Conservation (phyloP, 768 basidiomycete species). For the Xerocomus brunneocitrinus region DNA sequence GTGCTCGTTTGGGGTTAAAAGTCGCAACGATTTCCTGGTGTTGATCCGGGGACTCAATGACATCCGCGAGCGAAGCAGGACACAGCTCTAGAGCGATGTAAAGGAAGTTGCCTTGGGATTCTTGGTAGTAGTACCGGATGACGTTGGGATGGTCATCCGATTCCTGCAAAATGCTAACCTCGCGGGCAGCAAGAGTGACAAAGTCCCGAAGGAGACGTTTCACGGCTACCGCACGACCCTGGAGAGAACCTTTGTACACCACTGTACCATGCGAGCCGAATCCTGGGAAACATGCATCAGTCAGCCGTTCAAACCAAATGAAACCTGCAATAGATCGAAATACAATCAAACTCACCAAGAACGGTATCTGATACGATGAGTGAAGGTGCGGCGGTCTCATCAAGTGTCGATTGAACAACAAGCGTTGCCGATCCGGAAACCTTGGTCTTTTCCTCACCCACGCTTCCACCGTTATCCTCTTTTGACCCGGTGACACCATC, state of each 20-base stretch:
- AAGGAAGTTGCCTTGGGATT: constrained; percentile 87
- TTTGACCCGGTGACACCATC: constrained; percentile 27
- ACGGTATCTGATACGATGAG: constrained; percentile 69
- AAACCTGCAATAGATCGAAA: neutral
- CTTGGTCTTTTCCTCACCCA: constrained; percentile 15
- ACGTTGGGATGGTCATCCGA: constrained; percentile 99
- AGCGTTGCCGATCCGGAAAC: constrained; percentile 11
- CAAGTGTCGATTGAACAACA: constrained; percentile 24
- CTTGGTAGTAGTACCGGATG: constrained; percentile 97
- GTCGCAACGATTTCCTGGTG: constrained; percentile 72
- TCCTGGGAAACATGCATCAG: constrained; percentile 43
- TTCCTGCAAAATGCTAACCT: constrained; percentile 92
- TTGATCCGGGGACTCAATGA: constrained; percentile 75
- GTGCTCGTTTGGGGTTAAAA: constrained; percentile 84
- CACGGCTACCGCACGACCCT: constrained; percentile 96
- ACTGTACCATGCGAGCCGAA: constrained; percentile 97
- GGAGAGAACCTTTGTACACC: constrained; percentile 90
- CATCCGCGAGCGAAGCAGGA: constrained; percentile 83
- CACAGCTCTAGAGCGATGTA: constrained; percentile 97
- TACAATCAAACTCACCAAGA: constrained; percentile 50
- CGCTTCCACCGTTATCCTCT: constrained; percentile 32
- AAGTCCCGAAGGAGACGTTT: constrained; percentile 95
- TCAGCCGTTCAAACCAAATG: neutral
- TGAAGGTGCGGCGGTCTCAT: constrained; percentile 37
- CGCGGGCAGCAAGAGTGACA: constrained; percentile 88